Base-by-base conservation (phyloP, 2,329 filamentous ascomycete species). In the Aciculosporium take region DNA sequence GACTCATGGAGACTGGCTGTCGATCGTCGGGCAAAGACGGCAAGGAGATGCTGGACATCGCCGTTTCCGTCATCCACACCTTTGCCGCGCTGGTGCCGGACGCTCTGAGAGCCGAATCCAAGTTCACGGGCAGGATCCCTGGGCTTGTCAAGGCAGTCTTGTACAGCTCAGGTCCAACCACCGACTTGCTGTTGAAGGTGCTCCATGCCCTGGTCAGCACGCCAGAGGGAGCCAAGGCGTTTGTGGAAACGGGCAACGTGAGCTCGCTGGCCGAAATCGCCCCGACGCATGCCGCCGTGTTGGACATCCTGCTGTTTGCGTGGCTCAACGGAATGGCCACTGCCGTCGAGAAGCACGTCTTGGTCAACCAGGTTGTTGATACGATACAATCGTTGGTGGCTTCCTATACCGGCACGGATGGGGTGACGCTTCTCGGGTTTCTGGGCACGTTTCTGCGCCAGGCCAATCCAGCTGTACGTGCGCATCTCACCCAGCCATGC, bases 11-110 rank as follows among this genome's bases (percentile, higher is more conserved):
- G 44, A 74, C 77, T 0, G 69, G 72, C 23, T 65, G 64, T 3
- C 58, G 57, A 20, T 53, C 56, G 5, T 56, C 52, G 4, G 60
- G 59, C 33, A 57, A 64, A 18, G 66, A 79, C 46, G 63, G 68
- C 10, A 69, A 63, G 45, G 67, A 76, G 45, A 80, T 82, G 75
- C 61, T 80, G 8, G 71, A 76, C 49, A 61, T 83, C 12, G 75
- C 72, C 3, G 72, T 80, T 3, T 71, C 72, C 24, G 70, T 84
- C 10, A 54, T 82, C 5, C 72, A 81, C 52, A 75, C 71, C 0
- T 83, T 84, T 52, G 59, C 69, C 1, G 59, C 68, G 7, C 57
- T 83, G 9, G 59, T 83, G 4, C 70, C 77, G 0, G 63, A 67
- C 4, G 58, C 63, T 3, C 61, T 61, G 5, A 61, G 59, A 32